phyloP scores from a whole-genome alignment of 805 yeast species.

The Kluyveromyces starmeri region DNA sequence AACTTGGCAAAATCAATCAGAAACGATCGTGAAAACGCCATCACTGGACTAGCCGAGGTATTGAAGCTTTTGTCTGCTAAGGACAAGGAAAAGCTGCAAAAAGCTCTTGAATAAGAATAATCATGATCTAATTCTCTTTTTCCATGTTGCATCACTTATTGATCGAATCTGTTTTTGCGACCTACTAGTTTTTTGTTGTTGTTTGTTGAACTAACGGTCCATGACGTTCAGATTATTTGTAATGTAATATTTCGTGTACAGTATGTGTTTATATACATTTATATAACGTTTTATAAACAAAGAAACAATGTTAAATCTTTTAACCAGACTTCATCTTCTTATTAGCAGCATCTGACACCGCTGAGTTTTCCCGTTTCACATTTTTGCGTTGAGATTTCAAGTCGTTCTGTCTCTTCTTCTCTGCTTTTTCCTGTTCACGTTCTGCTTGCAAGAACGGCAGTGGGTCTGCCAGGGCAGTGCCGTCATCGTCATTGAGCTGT shows the following conservation, averaged over 20 bases:
- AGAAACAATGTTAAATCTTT: no score
- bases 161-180: not conserved
- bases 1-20: slow-evolving; percentile 52
- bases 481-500: slow-evolving; percentile 15
- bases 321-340: slow-evolving; percentile 6
- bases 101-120: slow-evolving; percentile 24
- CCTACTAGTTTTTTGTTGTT: slow-evolving; percentile 8
- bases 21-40: slow-evolving; percentile 43
- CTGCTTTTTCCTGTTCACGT: slow-evolving; percentile 13
- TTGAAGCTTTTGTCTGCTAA: slow-evolving; percentile 43
- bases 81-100: slow-evolving; percentile 40
- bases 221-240: no score
- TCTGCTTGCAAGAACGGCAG: slow-evolving; percentile 11
- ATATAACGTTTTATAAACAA: no score
- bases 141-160: not conserved
- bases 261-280: slow-evolving; percentile 4
- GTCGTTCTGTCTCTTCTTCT: slow-evolving; percentile 11
- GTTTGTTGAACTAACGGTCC: slow-evolving; percentile 2
- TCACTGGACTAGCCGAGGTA: slow-evolving; percentile 48
- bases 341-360: not conserved
- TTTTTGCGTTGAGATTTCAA: slow-evolving; percentile 12
- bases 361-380: no score
- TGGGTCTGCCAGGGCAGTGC: slow-evolving; percentile 15
- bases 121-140: not conserved
- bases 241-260: slow-evolving; percentile 4